phyloP scores from a whole-genome alignment of 2,329 filamentous ascomycete genomes.

The Microthyrium microscopicum region DNA sequence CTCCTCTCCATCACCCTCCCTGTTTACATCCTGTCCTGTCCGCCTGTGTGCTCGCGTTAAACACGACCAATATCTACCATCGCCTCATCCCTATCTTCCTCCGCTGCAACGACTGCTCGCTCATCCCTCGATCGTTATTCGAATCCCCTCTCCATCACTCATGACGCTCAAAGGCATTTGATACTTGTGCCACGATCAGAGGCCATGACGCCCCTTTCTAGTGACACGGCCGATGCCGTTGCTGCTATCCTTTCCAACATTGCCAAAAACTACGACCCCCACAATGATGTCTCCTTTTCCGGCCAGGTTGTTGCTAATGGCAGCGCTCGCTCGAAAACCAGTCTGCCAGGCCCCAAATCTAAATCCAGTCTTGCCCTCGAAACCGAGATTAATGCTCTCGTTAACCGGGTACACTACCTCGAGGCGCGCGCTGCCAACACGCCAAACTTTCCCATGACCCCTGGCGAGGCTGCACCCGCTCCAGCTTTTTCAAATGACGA shows the following conservation, averaged over 20 bases:
- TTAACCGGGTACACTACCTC: constrained; percentile 61
- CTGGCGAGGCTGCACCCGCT: constrained; percentile 46
- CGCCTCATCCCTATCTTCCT: no score
- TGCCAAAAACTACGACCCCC: constrained; percentile 28
- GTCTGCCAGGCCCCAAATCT: constrained; percentile 61
- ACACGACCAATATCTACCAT: no score
- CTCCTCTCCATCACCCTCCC: no score
- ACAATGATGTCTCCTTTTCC: constrained; percentile 26
- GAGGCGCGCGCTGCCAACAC: constrained; percentile 56
- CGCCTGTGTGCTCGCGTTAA: no score
- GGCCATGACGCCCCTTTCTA: no score
- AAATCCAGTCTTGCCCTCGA: constrained; percentile 66
- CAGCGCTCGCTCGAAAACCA: constrained; percentile 36
- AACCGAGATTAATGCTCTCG: constrained; percentile 63
- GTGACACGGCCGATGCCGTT: constrained; percentile 21
- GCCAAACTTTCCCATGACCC: constrained; percentile 57
- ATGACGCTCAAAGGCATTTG: no score
- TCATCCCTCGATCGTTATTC: no score
- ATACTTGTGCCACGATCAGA: no score
- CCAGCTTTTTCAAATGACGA: constrained; percentile 42
- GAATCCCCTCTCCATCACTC: no score
- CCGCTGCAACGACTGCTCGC: no score
- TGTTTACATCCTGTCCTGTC: no score
- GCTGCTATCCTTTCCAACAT: constrained; percentile 30
- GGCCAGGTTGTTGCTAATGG: constrained; percentile 33